A percentile compares a stretch with the other conserved stretches of the same genome.
phyloP scores from a whole-genome alignment of 1,284 basidiomycete species.

The Prillingera fragicola region DNA sequence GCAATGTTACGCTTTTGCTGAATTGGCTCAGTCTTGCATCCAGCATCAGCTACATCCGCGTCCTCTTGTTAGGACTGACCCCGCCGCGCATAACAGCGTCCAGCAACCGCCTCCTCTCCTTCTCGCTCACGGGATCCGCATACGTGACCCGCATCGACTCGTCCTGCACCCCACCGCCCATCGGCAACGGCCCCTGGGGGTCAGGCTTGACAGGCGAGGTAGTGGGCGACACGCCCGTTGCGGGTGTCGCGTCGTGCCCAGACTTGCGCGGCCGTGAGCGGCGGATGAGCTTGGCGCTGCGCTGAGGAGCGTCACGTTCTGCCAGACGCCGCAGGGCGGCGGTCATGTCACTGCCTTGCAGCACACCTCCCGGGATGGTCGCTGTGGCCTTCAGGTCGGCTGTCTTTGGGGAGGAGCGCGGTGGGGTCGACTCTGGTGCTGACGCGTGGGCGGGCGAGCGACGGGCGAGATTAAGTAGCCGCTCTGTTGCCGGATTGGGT shows the following conservation, averaged over 20 bases:
- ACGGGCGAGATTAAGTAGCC: conserved; percentile 23
- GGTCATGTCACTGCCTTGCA: conserved; percentile 11
- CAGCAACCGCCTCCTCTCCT: conserved; percentile 29
- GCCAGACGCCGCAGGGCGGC: conserved; percentile 14
- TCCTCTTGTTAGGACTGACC: conserved; percentile 8
- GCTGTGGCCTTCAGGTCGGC: not conserved
- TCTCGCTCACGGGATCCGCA: conserved; percentile 30
- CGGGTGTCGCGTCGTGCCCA: not conserved
- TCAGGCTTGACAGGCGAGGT: not conserved
- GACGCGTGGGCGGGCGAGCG: not conserved
- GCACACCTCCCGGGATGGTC: conserved; percentile 2
- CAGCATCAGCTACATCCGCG: conserved; percentile 2
- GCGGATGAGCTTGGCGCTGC: conserved; percentile 5
- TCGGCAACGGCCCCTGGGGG: not conserved
- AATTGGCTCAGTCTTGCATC: no score
- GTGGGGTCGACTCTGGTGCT: conserved; percentile 2
- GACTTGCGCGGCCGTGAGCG: conserved; percentile 2
- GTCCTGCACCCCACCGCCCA: conserved; percentile 14
- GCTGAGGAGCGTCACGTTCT: conserved; percentile 1
- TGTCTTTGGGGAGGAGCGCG: not conserved
- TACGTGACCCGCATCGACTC: conserved; percentile 36
- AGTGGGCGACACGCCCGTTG: not conserved
- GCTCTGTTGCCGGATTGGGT: conserved; percentile 24
- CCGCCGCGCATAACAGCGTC: conserved; percentile 23
- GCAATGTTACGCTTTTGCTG: no score